Base-by-base conservation (phyloP, 129 eudicot species). In the Cynara cardunculus region DNA sequence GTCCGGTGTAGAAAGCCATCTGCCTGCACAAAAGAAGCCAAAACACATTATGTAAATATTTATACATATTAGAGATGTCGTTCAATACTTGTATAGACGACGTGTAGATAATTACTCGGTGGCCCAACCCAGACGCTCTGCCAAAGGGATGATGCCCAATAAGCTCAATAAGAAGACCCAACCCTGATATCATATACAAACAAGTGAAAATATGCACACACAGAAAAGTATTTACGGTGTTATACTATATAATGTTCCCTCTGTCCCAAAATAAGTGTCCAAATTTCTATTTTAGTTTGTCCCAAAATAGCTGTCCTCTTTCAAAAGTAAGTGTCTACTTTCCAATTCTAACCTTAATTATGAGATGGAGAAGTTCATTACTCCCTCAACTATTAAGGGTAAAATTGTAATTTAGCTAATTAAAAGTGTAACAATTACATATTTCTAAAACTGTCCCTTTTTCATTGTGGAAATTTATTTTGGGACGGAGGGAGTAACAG, bases 131-230 rank as follows among this genome's bases (percentile, higher is more conserved):
- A 94, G 80, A 18, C 98, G 98, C 84, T 91, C 97, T 3, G 98
- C 98, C 73, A 94, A 91, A 69, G 98, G 97, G 73, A 87, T 88
- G 84, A 94, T 94, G 66, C 98, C 98, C 80, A 94, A 25, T 90
- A 94, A 87, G 89, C 97, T 94, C 82, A 91, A 90, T 76, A 91
- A 75, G 87, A 94, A 90, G 65, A 90, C 94, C 97, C 94, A 94
- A 56, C 95, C 95, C 98, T 94, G 82, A 56, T 49, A 82, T 69
- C 77, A 82, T 25, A 69, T 37, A 37, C 10, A 72, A 79, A 31
- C 59, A 66, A 27, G 62, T 77, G 27, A 64, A 67, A 69, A 37
- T 13, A 59, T 16, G 74, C 41, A 11, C 49, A 39, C 1, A 8
- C 3, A 39, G 10, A 76, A 12, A 39, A 6, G 18, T 22, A 25